Conservation (phyloP, 306 rosid genomes). For the Delonix regia region DNA sequence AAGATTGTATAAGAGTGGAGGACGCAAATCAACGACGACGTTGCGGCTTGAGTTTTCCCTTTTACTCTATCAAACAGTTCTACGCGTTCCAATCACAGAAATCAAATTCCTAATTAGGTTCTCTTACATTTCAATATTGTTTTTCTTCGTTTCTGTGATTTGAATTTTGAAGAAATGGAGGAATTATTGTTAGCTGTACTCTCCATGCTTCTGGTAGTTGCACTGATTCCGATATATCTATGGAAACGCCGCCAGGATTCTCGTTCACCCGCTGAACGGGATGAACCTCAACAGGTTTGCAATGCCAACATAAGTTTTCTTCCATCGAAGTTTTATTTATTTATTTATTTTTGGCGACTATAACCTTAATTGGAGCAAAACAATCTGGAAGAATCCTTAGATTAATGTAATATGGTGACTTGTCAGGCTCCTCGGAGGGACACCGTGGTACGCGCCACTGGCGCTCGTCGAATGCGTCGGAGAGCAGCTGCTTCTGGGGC, state of each 20-base stretch:
- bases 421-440: conserved; percentile 72
- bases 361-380: background rate
- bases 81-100: background rate
- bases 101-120: background rate
- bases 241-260: conserved; percentile 84
- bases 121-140: background rate
- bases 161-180: conserved; percentile 55
- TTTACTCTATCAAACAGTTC: background rate
- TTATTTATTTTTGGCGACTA: background rate
- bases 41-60: background rate
- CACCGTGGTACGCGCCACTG: conserved; percentile 76
- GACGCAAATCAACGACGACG: background rate
- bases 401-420: background rate
- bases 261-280: conserved; percentile 43
- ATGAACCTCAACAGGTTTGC: conserved; percentile 75
- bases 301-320: conserved; percentile 1
- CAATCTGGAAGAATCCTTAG: background rate
- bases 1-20: background rate
- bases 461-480: conserved; percentile 86
- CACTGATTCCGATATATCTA: conserved; percentile 74
- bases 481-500: conserved; percentile 84
- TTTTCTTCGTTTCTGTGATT: background rate
- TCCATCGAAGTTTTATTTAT: background rate
- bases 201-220: conserved; percentile 62
- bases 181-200: conserved; percentile 61